Percentiles rank a stretch among this genome's conserved stretches.
phyloP scores from a whole-genome alignment of 2,329 filamentous ascomycete species.

The Claviceps lovelessii region DNA sequence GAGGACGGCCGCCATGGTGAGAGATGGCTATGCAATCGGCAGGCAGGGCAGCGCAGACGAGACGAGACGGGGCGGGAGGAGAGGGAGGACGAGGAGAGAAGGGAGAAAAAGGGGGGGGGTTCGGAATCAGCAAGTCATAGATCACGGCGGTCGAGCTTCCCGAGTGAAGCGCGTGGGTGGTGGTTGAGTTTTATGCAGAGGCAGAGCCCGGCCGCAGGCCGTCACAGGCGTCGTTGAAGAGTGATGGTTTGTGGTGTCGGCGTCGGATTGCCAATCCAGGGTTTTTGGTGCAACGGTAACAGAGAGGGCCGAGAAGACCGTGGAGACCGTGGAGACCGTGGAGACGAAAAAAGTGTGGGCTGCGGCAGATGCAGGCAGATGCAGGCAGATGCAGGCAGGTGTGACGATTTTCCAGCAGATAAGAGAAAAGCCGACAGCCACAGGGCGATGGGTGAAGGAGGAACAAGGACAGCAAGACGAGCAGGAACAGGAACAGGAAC shows the following conservation, averaged over 20 bases:
- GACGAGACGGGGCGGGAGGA: neutral
- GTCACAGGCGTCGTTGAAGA: neutral
- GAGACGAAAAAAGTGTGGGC: neutral
- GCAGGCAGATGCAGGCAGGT: neutral
- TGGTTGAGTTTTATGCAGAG: neutral
- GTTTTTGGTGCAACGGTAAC: neutral
- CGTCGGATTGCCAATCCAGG: neutral
- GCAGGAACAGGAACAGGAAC: no score
- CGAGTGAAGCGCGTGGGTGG: neutral
- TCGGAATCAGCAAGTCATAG: neutral
- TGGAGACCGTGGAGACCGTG: neutral
- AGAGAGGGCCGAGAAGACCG: neutral
- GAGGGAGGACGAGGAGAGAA: neutral
- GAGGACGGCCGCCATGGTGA: slow-evolving; percentile 40
- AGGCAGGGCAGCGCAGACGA: neutral
- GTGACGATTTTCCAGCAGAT: neutral
- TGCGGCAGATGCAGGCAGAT: neutral
- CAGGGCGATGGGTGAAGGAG: no score
- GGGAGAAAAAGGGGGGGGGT: neutral
- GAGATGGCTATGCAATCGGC: neutral
- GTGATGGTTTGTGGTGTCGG: neutral
- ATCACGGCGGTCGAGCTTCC: neutral
- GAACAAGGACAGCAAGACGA: neutral
- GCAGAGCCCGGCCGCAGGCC: neutral
- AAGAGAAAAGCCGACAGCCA: neutral